These are phyloP conservation scores for Microcos paniculata DNA, from an alignment of 345 rosid genomes.

Conservation along the genomic window DNA sequence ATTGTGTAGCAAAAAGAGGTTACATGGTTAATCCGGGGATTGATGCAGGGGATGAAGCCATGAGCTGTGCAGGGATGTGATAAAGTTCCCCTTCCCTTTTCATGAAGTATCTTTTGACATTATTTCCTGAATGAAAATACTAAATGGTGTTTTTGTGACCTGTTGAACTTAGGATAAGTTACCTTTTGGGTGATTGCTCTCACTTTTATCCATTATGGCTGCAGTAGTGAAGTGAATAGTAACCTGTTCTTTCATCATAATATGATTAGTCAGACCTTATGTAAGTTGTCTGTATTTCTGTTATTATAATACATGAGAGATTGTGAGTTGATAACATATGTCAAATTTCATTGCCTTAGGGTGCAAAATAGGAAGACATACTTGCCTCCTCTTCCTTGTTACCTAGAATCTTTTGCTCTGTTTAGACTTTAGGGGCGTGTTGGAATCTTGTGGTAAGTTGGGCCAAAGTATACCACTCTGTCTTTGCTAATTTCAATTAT, in stretches of 20 bases:
- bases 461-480: neutral
- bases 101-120: neutral
- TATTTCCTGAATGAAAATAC: neutral
- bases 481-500: neutral
- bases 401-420: neutral
- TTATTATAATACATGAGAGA: neutral
- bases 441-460: slow-evolving; percentile 1
- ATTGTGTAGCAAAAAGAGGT: neutral
- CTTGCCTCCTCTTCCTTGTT: neutral
- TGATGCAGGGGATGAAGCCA: neutral
- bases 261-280: neutral
- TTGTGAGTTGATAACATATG: neutral
- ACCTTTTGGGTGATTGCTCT: neutral
- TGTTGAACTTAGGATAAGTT: neutral
- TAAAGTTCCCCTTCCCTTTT: neutral
- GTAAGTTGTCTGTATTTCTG: neutral
- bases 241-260: neutral
- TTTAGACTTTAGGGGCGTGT: neutral
- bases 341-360: neutral
- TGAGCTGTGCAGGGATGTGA: neutral
- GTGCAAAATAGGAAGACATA: neutral
- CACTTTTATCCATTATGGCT: neutral
- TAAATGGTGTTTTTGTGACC: neutral
- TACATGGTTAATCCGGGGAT: neutral
- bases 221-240: neutral